Conservation (phyloP, 2,329 filamentous ascomycete genomes). For the Zymoseptoria passerinii region DNA sequence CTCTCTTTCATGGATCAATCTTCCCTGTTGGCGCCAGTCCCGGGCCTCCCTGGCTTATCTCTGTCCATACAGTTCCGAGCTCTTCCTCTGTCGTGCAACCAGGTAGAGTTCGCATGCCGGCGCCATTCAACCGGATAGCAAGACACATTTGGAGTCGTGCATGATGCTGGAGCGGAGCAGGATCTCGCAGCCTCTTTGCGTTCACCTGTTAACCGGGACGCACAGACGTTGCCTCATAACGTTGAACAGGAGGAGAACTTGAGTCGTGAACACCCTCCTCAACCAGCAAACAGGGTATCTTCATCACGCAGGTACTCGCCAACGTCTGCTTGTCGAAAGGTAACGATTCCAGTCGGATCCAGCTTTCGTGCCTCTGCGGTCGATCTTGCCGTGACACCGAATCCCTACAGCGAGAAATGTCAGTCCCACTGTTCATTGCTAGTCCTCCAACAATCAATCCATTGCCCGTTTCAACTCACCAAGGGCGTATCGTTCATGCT, state of each 20-base stretch:
- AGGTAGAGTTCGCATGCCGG: not conserved
- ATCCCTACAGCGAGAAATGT: slow-evolving; percentile 52
- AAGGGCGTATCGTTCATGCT: slow-evolving; percentile 83
- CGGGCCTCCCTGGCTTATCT: not conserved
- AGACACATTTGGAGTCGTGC: not conserved
- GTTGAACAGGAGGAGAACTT: not conserved
- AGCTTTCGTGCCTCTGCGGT: slow-evolving; percentile 74
- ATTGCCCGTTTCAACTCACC: slow-evolving; percentile 32
- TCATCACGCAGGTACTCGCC: slow-evolving; percentile 90
- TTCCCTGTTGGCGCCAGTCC: not conserved
- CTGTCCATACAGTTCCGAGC: not conserved
- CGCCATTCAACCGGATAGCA: not conserved
- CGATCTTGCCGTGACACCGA: slow-evolving; percentile 82
- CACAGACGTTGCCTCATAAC: not conserved
- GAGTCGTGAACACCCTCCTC: not conserved
- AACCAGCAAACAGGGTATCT: slow-evolving; percentile 47
- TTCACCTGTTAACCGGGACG: slow-evolving; percentile 35
- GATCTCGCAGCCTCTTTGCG: slow-evolving; percentile 57
- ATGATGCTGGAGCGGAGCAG: slow-evolving; percentile 46
- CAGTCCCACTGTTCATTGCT: slow-evolving; percentile 1
- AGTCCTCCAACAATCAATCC: not conserved
- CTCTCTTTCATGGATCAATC: not conserved
- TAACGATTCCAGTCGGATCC: slow-evolving; percentile 82
- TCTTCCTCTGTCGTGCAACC: not conserved
- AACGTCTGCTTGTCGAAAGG: slow-evolving; percentile 86